Base-by-base conservation (phyloP, 176 grass and related monocot genomes). In the Leersia perrieri region DNA sequence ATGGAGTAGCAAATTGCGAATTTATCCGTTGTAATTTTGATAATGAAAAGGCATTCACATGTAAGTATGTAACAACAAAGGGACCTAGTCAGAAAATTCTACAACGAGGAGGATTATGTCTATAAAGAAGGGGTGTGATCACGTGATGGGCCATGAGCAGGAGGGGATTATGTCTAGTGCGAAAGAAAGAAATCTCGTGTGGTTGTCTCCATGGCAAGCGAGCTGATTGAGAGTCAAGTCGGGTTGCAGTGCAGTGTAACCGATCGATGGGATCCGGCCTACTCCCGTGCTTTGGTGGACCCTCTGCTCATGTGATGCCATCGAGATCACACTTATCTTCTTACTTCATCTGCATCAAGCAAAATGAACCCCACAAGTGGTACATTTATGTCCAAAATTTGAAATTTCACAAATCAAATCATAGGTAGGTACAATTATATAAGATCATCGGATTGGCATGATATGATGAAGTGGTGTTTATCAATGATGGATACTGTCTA, bases 131-230 rank as follows among this genome's bases (percentile, higher is more conserved):
- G 9, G 1, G 32, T 25, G 41, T 11, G 81, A 39, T 67, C 81
- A 83, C 72, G 72, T 84, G 82, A 76, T 68, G 82, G 61, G 32
- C 44, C 62, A 49, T 57, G 23, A 22, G 22, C 6, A 41, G 22
- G 25, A 26, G 63, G 31, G 31, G 22, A 5, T 32, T 26, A 2
- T 18, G 35, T 53, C 47, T 7, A 22, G 47, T 53, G 47, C 18
- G 18, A 53, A 22, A 23, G 41, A 39, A 39, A 39, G 38, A 39
- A 9, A 18, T 51, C 47, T 51, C 51, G 51, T 57, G 51, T 23
- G 20, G 51, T 57, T 57, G 51, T 57, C 51, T 57, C 51, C 20
- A 9, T 25, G 53, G 16, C 5, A 25, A n/a, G 45, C 45, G 45
- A 49, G 45, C 45, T 5, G 44, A 49, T 7, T 3, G 14, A 16